Evolutionary conservation across 768 basidiomycete species (phyloP).

Genomic region (Pleurotus salmoneostramineus): DNA sequence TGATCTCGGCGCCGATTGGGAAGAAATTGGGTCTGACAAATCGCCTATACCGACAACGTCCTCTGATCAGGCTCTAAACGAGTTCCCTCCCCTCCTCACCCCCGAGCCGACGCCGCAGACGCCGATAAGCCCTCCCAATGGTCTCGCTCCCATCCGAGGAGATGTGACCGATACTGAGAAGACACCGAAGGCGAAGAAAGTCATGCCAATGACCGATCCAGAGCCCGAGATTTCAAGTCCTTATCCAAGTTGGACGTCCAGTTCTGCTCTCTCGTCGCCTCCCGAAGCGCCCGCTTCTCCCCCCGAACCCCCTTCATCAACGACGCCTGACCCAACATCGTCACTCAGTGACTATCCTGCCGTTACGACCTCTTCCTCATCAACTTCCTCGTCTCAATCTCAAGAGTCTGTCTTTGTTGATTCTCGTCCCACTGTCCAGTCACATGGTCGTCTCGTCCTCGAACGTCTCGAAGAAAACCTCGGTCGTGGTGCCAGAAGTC

Average conservation of each 20-base stretch:
- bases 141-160: constrained; percentile 12
- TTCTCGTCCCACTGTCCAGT: constrained; percentile 20
- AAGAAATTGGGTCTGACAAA: constrained; percentile 42
- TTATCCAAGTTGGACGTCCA: constrained; percentile 27
- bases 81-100: constrained; percentile 12
- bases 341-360: constrained; percentile 70
- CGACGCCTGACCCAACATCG: constrained; percentile 77
- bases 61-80: constrained; percentile 24
- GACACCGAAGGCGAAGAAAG: constrained; percentile 36
- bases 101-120: constrained; percentile 11
- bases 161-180: constrained; percentile 32
- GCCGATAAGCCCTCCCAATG: neutral
- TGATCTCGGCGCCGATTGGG: constrained; percentile 55
- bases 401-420: constrained; percentile 33
- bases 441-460: constrained; percentile 52
- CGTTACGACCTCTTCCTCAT: constrained; percentile 69
- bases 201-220: constrained; percentile 24
- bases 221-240: constrained; percentile 16
- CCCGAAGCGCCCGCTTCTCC: constrained; percentile 58
- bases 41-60: constrained; percentile 36
- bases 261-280: constrained; percentile 38
- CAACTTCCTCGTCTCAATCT: constrained; percentile 67
- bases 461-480: constrained; percentile 71
- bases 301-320: constrained; percentile 52
- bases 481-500: constrained; percentile 54